Percentiles rank a stretch among this genome's conserved stretches.
Conservation (phyloP, 495 filamentous ascomycete genomes). For the Cercophora newfieldiana region DNA sequence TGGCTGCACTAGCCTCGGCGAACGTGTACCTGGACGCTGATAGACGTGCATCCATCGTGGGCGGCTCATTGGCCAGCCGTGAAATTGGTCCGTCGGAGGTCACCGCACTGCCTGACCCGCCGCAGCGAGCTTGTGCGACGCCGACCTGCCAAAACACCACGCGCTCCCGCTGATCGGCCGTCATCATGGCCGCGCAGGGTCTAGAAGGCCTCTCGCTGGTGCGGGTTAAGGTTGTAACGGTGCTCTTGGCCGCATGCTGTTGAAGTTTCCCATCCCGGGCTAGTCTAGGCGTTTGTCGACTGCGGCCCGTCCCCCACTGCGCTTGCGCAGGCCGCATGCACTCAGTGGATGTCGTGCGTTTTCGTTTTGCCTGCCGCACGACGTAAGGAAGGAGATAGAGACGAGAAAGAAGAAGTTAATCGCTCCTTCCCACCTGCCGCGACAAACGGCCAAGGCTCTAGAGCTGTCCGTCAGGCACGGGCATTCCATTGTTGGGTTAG, state of each 20-base stretch:
- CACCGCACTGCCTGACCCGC: background rate
- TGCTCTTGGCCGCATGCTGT: slow-evolving; percentile 1
- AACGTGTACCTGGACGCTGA: background rate
- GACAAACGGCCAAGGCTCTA: background rate
- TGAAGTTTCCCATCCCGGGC: background rate
- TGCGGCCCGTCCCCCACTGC: slow-evolving; percentile 12
- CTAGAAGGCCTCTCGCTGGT: background rate
- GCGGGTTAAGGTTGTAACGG: slow-evolving; percentile 4
- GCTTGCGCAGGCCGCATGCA: background rate
- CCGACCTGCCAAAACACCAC: background rate
- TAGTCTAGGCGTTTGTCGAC: no score
- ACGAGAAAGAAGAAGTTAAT: background rate
- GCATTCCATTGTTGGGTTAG: background rate
- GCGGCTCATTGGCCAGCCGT: background rate
- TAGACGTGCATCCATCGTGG: slow-evolving; percentile 9
- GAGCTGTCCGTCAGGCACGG: background rate
- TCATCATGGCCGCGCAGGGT: background rate
- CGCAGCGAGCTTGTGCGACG: background rate
- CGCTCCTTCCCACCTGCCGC: background rate
- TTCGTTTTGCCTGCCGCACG: background rate
- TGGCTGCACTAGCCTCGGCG: background rate
- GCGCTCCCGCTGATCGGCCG: no score
- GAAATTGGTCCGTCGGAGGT: background rate
- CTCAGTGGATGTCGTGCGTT: background rate
- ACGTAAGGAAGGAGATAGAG: background rate